Conservation (phyloP, 2,329 filamentous ascomycete genomes). For the Talaromyces sp. region DNA sequence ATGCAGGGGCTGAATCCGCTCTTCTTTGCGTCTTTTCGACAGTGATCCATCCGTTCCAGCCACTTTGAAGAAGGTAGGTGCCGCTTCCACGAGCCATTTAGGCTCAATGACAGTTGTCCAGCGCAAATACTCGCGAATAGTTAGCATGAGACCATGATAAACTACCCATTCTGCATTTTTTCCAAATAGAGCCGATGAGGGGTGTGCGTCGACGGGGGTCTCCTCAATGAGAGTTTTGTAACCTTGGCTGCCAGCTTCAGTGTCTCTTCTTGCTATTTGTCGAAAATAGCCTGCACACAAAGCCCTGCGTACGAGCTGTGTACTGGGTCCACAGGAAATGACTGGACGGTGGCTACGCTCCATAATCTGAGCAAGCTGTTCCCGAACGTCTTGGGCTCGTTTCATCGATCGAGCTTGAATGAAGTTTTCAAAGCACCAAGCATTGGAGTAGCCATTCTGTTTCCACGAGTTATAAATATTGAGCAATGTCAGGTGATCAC, state of each 20-base stretch:
- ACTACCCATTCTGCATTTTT: conserved; percentile 97
- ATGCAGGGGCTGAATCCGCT: conserved; percentile 92
- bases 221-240: conserved; percentile 97
- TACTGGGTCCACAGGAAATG: conserved; percentile 83
- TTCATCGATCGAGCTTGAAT: conserved; percentile 89
- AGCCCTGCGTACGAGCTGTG: conserved; percentile 81
- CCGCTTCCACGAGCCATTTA: conserved; percentile 89
- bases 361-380: conserved; percentile 93
- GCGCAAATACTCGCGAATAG: conserved; percentile 95
- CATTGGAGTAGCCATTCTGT: conserved; percentile 73
- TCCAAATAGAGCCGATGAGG: conserved; percentile 86
- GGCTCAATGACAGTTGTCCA: conserved; percentile 91
- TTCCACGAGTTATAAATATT: conserved; percentile 99
- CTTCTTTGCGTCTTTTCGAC: conserved; percentile 88
- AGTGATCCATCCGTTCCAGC: conserved; percentile 85
- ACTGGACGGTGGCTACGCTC: conserved; percentile 82
- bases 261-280: conserved; percentile 91
- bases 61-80: conserved; percentile 99
- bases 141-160: conserved; percentile 66
- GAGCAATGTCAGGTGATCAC: conserved; percentile 90
- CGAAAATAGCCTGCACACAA: conserved; percentile 95
- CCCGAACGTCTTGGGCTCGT: conserved; percentile 86
- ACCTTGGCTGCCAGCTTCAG: conserved; percentile 89
- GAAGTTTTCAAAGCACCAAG: conserved; percentile 98
- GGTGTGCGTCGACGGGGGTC: conserved; percentile 93